Base-by-base conservation (phyloP, 345 rosid species). In the Heritiera littoralis region DNA sequence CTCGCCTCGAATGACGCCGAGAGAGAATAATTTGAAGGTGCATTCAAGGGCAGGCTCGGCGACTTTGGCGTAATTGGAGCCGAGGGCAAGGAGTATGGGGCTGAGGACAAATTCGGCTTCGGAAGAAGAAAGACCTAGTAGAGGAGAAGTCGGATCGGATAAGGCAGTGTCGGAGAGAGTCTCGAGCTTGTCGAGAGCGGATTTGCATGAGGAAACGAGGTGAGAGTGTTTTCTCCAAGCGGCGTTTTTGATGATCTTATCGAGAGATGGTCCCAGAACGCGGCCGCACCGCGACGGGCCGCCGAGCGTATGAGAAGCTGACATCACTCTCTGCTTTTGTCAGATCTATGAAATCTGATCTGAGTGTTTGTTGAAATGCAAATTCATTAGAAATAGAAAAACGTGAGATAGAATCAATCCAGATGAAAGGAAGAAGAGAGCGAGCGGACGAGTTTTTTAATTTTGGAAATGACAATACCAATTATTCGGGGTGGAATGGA, bases 211-310 rank as follows among this genome's bases (percentile, higher is more conserved):
- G 81, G 97, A 84, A 68, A 95, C 98, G 59, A 95, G 86, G 81
- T 88, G 89, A 28, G 97, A 87, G 79, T 95, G 98, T 86, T 95
- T 95, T 38, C 98, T 83, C 98, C 98, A 95, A 6, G 97, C 97
- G 4, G 98, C 97, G 77, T 95, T 95, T 78, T 95, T 95, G 8
- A 95, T 87, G 86, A 95, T 92, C 87, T 92, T 91, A 82, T 93
- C 98, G 76, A 95, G 89, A 6, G 86, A 88, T 2, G 98, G 97
- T 0, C 93, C 97, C 2, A 95, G 51, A 5, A 84, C 90, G 23
- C 94, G 93, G 75, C 98, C 98, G 84, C 91, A 90, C 56, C 92
- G 83, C 66, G 95, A 86, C 49, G 88, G 84, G 14, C 98, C 98
- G 58, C 98, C 98, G 6, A 95, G 94, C 78, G 87, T 75, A 80